Evolutionary conservation across 2,329 filamentous ascomycete species (phyloP), one percentile per base, ranked within the genome.

Genomic region (Biscogniauxia sp.): DNA sequence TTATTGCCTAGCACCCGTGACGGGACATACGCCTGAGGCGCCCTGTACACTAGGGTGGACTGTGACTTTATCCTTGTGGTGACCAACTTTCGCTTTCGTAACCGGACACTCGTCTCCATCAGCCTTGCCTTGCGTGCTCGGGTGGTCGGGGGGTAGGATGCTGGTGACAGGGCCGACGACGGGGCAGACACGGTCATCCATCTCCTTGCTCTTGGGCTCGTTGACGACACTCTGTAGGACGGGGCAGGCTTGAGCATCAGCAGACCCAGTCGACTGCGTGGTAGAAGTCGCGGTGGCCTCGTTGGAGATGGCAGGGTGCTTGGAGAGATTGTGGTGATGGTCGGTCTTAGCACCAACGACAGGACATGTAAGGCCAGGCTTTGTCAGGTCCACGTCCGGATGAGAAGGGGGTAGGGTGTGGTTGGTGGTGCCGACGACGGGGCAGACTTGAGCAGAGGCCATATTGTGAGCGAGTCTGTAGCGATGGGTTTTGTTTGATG

Each of bases 121-220:
- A 53, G 61, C 53, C 26, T 66, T 64, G 57, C 61, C 66, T 26
- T 64, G 65, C 2, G 69, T 76, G 50, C 73, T 75, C 1, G 77
- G 77, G 61, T 79, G 77, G 61, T 78, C 68, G 9, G 76, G 76
- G 2, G 77, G 76, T 19, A 79, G 74, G 45, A 78, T 72, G 3
- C 75, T 77, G 7, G 77, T 79, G 5, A 75, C 77, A 51, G 77
- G 75, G 0, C 77, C 77, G 20, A 77, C 75, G 53, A 79, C 76
- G 59, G 77, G 77, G 59, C 77, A 79, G 19, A 79, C 72, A 51
- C 73, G 64, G 67, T 78, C 77, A 66, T 79, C 77, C 75, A 79
- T 76, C 61, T 73, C 71, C 63, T 72, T 68, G 63, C 70, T 72
- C 74, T 78, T 73, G 53, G 72, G 63, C 65, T 78, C 74, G 65